Evolutionary conservation across 768 basidiomycete species (phyloP).

Genomic region (Plicaturopsis crispa): DNA sequence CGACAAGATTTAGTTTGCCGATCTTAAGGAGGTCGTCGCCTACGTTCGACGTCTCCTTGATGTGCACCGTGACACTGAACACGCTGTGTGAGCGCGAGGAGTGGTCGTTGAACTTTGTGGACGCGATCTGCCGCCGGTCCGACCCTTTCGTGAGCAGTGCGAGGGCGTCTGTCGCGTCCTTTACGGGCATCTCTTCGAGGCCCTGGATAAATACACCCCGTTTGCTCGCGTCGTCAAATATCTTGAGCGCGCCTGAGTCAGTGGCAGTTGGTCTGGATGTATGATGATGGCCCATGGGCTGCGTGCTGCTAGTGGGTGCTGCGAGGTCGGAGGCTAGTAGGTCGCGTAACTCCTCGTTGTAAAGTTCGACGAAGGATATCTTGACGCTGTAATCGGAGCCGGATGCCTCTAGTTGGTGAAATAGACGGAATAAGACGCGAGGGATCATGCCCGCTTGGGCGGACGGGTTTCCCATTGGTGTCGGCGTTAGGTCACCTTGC

Average conservation of each 20-base stretch:
- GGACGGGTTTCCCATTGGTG: conserved; percentile 83
- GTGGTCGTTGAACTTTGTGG: conserved; percentile 97
- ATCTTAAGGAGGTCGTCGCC: conserved; percentile 89
- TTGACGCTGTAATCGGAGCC: conserved; percentile 85
- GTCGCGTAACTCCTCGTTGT: conserved; percentile 97
- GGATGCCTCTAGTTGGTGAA: conserved; percentile 75
- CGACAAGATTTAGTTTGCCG: conserved; percentile 95
- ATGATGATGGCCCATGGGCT: conserved; percentile 70
- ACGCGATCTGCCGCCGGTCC: conserved; percentile 84
- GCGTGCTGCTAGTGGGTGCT: conserved; percentile 54
- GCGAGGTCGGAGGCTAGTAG: conserved; percentile 76
- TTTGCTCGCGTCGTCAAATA: conserved; percentile 89
- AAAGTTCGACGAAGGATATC: conserved; percentile 90
- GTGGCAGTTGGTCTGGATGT: conserved; percentile 42
- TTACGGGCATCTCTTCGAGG: conserved; percentile 82
- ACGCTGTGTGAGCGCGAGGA: conserved; percentile 97
- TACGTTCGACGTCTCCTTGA: conserved; percentile 69
- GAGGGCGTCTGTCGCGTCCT: conserved; percentile 76
- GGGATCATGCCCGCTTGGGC: conserved; percentile 94
- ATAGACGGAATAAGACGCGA: conserved; percentile 84
- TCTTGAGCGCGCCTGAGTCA: conserved; percentile 54
- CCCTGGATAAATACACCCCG: conserved; percentile 92
- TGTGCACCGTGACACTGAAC: conserved; percentile 92
- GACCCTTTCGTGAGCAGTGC: conserved; percentile 84
- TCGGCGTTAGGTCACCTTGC: conserved; percentile 87